A percentile compares a stretch with the other conserved stretches of the same genome.
Conservation (phyloP, 179 eudicot species). For the Nepenthes alata region DNA sequence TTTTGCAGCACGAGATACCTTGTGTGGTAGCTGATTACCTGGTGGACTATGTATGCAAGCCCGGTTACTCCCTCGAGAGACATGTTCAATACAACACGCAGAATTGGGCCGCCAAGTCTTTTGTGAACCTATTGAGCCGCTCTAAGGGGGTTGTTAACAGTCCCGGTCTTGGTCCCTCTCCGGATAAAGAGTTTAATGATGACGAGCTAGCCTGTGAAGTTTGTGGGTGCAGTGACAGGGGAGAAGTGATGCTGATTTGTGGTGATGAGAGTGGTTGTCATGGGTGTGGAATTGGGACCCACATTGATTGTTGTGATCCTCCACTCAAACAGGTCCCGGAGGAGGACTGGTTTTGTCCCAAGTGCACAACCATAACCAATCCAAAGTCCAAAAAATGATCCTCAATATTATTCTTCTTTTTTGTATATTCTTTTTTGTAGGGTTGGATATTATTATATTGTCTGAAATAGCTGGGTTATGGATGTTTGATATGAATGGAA, state of each 20-base stretch:
- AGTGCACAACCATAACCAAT: neutral
- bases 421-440: too few species aligned
- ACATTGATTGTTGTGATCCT: constrained; percentile 78
- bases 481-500: too few species aligned
- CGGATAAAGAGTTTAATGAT: constrained; percentile 13
- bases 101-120: constrained; percentile 64
- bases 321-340: constrained; percentile 61
- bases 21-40: constrained; percentile 75
- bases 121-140: constrained; percentile 30
- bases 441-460: too few species aligned
- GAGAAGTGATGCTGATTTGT: constrained; percentile 63
- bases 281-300: constrained; percentile 79
- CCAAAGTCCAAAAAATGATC: too few species aligned
- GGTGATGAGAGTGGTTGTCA: constrained; percentile 46
- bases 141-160: constrained; percentile 27
- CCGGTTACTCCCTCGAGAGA: constrained; percentile 64
- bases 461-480: too few species aligned
- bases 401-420: too few species aligned
- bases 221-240: constrained; percentile 42
- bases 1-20: constrained; percentile 60
- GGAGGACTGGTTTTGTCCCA: constrained; percentile 74
- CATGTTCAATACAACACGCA: constrained; percentile 74
- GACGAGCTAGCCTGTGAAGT: constrained; percentile 34
- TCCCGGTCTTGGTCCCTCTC: constrained; percentile 7
- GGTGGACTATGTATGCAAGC: constrained; percentile 90